A percentile compares a stretch with the other conserved stretches of the same genome.
These are phyloP conservation scores for Aureobasidium sp. DNA, from an alignment of 2,329 filamentous ascomycete genomes.

Conservation along the genomic window DNA sequence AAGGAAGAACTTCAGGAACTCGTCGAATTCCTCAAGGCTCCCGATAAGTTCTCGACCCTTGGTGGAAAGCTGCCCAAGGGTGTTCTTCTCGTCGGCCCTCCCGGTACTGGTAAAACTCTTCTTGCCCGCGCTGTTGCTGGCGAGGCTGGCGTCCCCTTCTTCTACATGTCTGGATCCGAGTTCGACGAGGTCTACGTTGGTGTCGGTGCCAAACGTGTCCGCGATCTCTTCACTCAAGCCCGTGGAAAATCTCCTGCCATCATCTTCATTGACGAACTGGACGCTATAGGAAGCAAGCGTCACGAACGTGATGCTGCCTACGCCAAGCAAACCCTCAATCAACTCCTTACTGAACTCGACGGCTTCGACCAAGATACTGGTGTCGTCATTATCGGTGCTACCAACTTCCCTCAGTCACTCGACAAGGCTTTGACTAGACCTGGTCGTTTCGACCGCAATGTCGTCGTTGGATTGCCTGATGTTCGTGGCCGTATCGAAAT, in stretches of 20 bases:
- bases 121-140: conserved; percentile 92
- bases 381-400: conserved; percentile 92
- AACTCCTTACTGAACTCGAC: conserved; percentile 91
- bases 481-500: conserved; percentile 90
- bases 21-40: conserved; percentile 91
- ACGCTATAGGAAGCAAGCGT: conserved; percentile 89
- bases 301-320: conserved; percentile 91
- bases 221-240: conserved; percentile 80
- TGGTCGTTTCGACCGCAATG: conserved; percentile 90
- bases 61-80: conserved; percentile 96
- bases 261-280: conserved; percentile 90
- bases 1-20: conserved; percentile 97
- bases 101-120: conserved; percentile 95
- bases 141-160: conserved; percentile 96
- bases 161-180: conserved; percentile 99
- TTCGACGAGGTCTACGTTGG: conserved; percentile 98
- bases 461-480: conserved; percentile 82
- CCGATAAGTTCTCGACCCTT: conserved; percentile 85
- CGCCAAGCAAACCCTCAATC: conserved; percentile 94
- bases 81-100: conserved; percentile 88
- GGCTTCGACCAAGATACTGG: conserved; percentile 93
- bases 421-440: conserved; percentile 93
- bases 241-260: conserved; percentile 83
- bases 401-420: conserved; percentile 88
- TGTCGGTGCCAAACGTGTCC: conserved; percentile 91